Base-by-base conservation (phyloP, 768 basidiomycete genomes). In the Strobilomyces echinocephalus region DNA sequence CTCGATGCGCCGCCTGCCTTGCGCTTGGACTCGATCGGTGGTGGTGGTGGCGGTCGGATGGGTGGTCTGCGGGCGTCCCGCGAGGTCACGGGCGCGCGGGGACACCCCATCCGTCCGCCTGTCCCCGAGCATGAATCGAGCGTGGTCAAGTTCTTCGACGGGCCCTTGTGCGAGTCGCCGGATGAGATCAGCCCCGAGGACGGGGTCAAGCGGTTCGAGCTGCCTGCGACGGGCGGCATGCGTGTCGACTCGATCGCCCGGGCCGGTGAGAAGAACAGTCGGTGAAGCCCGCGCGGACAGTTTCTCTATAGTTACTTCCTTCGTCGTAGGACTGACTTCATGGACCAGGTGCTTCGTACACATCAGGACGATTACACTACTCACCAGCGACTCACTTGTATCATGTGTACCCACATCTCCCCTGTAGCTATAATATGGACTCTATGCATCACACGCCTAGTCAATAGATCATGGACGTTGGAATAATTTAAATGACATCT, bases 151-250 rank as follows among this genome's bases (percentile, higher is more conserved):
- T 54, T 46, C 28, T 54, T 62, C 14, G 51, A 45, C 49, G 35
- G 45, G 33, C 53, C 60, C 0, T 12, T 60, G 4, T 67, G 64
- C n/a, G 65, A 67, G 14, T 65, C 64, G 4, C 64, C 64, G 31
- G 60, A 62, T 6, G 21, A 47, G 56, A 55, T 65, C 14, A 28
- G 39, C 41, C 18, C 45, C 10, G 56, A 49, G 15, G 40, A 36
- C 15, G 14, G 47, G 36, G 45, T 16, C 20, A 9, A 16, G 20
- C 35, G n/a, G 24, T 15, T 36, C 24, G 46, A 30, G 31, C 33
- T 31, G 3, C 46, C 31, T 28, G 8, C 21, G 34, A 16, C 21
- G 16, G 15, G n/a, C 18, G 20, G 48, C 4, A 31, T 12, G 14
- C 33, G 30, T 18, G 28, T 16, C n/a, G 44, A 41, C 24, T 12